These are phyloP conservation scores for Phlebopus sp. DNA, from an alignment of 1,284 basidiomycete genomes.

Conservation along the genomic window DNA sequence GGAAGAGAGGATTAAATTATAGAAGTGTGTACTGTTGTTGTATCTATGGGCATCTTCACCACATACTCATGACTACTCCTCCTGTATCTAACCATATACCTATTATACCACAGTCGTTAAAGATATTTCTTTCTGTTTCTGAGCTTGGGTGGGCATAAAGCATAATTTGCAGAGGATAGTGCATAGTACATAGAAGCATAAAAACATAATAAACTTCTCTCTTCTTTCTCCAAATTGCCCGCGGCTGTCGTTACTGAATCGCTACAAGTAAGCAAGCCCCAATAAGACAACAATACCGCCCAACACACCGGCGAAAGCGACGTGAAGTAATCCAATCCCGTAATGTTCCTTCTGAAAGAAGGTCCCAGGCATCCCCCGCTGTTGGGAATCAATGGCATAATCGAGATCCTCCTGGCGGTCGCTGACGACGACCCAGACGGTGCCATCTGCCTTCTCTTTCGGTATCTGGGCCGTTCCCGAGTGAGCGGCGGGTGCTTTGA, in stretches of 20 bases:
- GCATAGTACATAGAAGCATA: too few relatives aligned
- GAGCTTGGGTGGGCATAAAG: neutral
- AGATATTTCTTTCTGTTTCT: neutral
- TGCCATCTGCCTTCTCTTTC: slow-evolving; percentile 15
- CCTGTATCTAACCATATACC: neutral
- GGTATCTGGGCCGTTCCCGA: slow-evolving; percentile 18
- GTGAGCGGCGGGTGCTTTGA: slow-evolving; percentile 27
- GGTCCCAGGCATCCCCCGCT: slow-evolving; percentile 31
- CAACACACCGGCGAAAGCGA: slow-evolving; percentile 27
- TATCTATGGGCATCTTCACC: neutral
- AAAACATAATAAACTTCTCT: slow-evolving; percentile 17
- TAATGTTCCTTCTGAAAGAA: slow-evolving; percentile 24
- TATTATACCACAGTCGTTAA: slow-evolving; percentile 5
- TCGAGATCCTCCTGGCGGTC: slow-evolving; percentile 32
- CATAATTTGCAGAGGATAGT: too few relatives aligned
- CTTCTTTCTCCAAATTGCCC: neutral
- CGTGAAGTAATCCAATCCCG: slow-evolving; percentile 29
- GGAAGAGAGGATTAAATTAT: slow-evolving; percentile 20
- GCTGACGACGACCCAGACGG: slow-evolving; percentile 34
- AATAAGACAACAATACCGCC: slow-evolving; percentile 29
- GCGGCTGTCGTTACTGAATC: slow-evolving; percentile 16
- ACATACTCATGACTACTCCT: neutral
- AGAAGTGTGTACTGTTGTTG: slow-evolving; percentile 10
- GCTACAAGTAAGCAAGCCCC: slow-evolving; percentile 33
- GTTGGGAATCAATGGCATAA: slow-evolving; percentile 33